phyloP scores from a whole-genome alignment of 768 basidiomycete species.

The Russula emetica region DNA sequence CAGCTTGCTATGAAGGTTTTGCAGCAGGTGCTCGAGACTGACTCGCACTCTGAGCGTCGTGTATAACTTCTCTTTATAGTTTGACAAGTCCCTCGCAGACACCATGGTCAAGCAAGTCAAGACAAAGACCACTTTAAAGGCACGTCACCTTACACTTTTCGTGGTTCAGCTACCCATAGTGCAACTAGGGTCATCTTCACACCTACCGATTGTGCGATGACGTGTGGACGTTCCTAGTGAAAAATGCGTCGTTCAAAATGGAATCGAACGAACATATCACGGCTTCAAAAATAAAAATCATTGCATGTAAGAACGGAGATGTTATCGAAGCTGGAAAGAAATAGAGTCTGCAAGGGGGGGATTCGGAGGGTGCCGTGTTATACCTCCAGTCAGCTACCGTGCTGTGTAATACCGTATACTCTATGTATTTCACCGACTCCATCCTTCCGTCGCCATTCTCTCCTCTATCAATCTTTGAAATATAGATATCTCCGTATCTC shows the following conservation, averaged over 20 bases:
- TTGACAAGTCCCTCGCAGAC: conserved; percentile 93
- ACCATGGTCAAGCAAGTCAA: conserved; percentile 92
- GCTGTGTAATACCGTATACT: conserved; percentile 23
- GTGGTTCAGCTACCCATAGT: not conserved
- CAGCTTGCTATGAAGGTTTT: conserved; percentile 99
- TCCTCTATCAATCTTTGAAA: conserved; percentile 11
- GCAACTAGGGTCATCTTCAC: conserved; percentile 68
- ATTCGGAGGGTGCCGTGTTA: conserved; percentile 1
- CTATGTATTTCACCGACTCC: conserved; percentile 12
- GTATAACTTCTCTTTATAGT: conserved; percentile 45
- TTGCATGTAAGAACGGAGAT: conserved; percentile 96
- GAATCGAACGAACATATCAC: conserved; percentile 75
- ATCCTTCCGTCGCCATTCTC: conserved; percentile 1
- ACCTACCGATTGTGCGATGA: conserved; percentile 94
- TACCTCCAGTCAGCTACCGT: not conserved
- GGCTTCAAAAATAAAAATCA: conserved; percentile 87
- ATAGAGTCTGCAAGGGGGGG: conserved; percentile 34
- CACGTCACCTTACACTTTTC: conserved; percentile 34
- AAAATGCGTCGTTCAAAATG: conserved; percentile 92
- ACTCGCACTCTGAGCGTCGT: conserved; percentile 6
- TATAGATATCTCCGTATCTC: conserved; percentile 9
- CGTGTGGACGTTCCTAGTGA: conserved; percentile 98
- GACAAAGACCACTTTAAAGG: conserved; percentile 91
- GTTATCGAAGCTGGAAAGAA: conserved; percentile 82
- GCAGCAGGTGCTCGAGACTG: conserved; percentile 63